phyloP scores from a whole-genome alignment of 108 stramenopile genomes.

The Skeletonema potamos region DNA sequence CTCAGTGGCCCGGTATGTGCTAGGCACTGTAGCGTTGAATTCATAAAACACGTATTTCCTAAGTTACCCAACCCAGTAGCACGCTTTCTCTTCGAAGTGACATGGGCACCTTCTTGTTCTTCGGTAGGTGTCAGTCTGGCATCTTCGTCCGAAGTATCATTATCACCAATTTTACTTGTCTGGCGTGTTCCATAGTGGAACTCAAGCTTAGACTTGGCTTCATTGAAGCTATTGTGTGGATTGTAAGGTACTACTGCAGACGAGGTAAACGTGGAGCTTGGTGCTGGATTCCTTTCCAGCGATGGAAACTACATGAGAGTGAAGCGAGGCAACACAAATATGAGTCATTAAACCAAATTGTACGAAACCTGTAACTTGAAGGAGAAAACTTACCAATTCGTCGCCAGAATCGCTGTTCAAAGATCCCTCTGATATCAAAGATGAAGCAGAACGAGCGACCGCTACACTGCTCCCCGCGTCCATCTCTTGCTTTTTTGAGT shows the following conservation, averaged over 20 bases:
- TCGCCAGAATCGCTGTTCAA: background rate
- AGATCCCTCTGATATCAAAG: background rate
- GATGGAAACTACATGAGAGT: background rate
- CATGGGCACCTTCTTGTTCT: background rate
- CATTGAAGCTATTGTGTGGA: background rate
- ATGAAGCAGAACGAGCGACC: background rate
- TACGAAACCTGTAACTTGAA: background rate
- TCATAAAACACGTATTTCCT: constrained; percentile 97
- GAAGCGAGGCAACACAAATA: background rate
- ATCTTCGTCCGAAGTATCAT: background rate
- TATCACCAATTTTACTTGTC: background rate
- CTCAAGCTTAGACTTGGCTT: background rate
- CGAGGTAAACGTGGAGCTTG: background rate
- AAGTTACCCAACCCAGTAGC: constrained; percentile 73
- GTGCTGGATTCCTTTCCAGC: background rate
- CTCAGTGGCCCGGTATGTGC: constrained; percentile 47
- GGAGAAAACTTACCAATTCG: background rate
- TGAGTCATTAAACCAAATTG: background rate
- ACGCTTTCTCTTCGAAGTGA: constrained; percentile 3
- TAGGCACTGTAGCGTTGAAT: constrained; percentile 79
- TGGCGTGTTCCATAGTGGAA: background rate
- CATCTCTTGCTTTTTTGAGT: background rate
- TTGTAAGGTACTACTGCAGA: background rate
- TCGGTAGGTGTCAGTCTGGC: background rate
- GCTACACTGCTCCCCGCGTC: background rate